These are phyloP conservation scores for Calvatia gigantea DNA, from an alignment of 768 basidiomycete genomes.

Conservation along the genomic window DNA sequence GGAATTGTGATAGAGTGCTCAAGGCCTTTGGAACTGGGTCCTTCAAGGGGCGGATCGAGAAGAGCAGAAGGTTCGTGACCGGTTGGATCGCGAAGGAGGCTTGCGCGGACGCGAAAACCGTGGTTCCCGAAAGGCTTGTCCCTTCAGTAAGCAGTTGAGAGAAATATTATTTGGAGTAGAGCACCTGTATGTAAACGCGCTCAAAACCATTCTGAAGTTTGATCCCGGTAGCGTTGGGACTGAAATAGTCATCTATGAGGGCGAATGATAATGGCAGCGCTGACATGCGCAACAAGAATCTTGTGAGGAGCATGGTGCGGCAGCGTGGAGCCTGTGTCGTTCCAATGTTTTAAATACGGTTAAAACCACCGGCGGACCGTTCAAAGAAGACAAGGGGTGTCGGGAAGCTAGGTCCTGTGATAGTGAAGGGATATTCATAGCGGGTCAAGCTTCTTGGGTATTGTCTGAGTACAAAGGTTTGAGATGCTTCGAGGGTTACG, in stretches of 20 bases:
- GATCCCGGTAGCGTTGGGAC: constrained; percentile 28
- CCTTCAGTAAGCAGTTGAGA: not conserved
- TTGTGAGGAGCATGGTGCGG: not conserved
- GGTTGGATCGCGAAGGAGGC: constrained; percentile 30
- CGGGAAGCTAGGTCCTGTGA: not conserved
- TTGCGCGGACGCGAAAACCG: constrained; percentile 32
- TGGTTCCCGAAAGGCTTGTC: constrained; percentile 34
- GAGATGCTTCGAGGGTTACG: too few species aligned
- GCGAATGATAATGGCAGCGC: constrained; percentile 1
- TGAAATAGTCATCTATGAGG: constrained; percentile 16
- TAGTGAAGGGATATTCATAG: too few species aligned
- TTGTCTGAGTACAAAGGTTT: not conserved
- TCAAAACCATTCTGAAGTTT: constrained; percentile 33
- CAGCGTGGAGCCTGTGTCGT: not conserved
- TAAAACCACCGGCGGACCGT: not conserved
- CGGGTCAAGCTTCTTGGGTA: not conserved
- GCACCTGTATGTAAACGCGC: constrained; percentile 30
- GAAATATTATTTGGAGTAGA: not conserved
- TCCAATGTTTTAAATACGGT: constrained; percentile 1
- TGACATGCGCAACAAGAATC: not conserved
- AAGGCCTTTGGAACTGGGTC: constrained; percentile 27
- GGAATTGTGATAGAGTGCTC: constrained; percentile 25
- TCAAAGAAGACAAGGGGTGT: constrained; percentile 1
- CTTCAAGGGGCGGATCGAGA: constrained; percentile 34
- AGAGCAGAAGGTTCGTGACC: constrained; percentile 29